phyloP scores from a whole-genome alignment of 1,139 yeast species.

The Yamadazyma jaroonii region DNA sequence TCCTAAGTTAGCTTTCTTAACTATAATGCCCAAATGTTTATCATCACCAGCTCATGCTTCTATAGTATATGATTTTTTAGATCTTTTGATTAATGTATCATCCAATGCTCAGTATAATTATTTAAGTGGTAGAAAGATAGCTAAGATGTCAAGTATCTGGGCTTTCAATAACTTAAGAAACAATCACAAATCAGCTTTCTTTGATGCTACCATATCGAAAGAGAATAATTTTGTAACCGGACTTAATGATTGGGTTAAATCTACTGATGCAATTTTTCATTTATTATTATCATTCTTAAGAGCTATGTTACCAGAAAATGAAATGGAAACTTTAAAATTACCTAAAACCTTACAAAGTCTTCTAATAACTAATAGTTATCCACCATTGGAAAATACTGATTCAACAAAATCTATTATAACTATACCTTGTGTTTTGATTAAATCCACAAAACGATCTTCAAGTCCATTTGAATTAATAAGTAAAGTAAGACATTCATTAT shows the following conservation, averaged over 20 bases:
- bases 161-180: conserved; percentile 55
- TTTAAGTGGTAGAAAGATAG: conserved; percentile 74
- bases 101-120: conserved; percentile 81
- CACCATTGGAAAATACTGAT: conserved; percentile 47
- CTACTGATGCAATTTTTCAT: conserved; percentile 86
- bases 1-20: conserved; percentile 72
- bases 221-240: conserved; percentile 65
- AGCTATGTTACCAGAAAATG: conserved; percentile 71
- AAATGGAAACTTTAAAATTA: conserved; percentile 52
- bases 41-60: conserved; percentile 87
- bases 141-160: conserved; percentile 86
- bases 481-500: conserved; percentile 62
- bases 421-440: conserved; percentile 61
- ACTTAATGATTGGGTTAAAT: conserved; percentile 71
- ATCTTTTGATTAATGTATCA: conserved; percentile 72
- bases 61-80: conserved; percentile 83
- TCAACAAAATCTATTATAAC: conserved; percentile 39
- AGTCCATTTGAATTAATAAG: conserved; percentile 42
- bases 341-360: conserved; percentile 65
- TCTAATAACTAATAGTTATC: conserved; percentile 62
- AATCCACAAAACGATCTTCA: conserved; percentile 58
- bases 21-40: conserved; percentile 79
- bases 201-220: conserved; percentile 36
- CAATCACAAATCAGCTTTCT: conserved; percentile 29
- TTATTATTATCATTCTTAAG: conserved; percentile 72